phyloP scores from a whole-genome alignment of 805 yeast species.

The Saccharomycopsis fodiens region DNA sequence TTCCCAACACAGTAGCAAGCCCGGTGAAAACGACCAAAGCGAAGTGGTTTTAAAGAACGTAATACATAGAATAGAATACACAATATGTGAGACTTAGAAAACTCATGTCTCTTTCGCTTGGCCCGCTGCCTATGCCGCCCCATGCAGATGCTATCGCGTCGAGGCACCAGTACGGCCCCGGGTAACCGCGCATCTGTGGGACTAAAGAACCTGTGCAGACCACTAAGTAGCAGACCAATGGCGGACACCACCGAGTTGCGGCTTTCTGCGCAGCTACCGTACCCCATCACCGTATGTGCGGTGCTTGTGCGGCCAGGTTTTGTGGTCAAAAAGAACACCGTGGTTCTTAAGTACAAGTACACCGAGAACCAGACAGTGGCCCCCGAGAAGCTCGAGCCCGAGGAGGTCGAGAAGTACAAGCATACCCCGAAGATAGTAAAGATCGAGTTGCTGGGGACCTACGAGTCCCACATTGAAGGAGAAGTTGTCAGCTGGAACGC shows the following conservation, averaged over 20 bases:
- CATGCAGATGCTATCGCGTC: too few species aligned
- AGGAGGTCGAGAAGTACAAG: constrained; percentile 32
- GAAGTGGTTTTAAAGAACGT: too few species aligned
- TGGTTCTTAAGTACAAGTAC: constrained; percentile 55
- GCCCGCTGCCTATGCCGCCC: too few species aligned
- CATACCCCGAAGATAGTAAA: constrained; percentile 33
- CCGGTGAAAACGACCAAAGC: too few species aligned
- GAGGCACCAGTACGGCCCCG: too few species aligned
- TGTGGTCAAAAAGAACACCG: constrained; percentile 40
- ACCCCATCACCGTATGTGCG: constrained; percentile 57
- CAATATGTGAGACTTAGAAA: too few species aligned
- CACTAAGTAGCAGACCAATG: too few species aligned
- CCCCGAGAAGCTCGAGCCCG: constrained; percentile 22
- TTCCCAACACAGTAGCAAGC: too few species aligned
- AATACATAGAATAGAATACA: too few species aligned
- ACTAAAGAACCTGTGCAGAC: too few species aligned
- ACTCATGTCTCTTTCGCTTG: too few species aligned
- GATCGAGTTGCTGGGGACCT: constrained; percentile 66
- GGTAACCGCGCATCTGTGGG: too few species aligned
- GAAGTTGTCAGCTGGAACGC: constrained; percentile 44
- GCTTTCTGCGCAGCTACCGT: constrained; percentile 57
- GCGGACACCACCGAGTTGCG: constrained; percentile 36
- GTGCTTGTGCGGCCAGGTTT: constrained; percentile 40
- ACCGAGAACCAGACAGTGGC: constrained; percentile 38
- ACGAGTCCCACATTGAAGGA: constrained; percentile 82